Evolutionary conservation across 2,329 filamentous ascomycete species (phyloP).

Genomic region (Pseudocercospora fijiensis): DNA sequence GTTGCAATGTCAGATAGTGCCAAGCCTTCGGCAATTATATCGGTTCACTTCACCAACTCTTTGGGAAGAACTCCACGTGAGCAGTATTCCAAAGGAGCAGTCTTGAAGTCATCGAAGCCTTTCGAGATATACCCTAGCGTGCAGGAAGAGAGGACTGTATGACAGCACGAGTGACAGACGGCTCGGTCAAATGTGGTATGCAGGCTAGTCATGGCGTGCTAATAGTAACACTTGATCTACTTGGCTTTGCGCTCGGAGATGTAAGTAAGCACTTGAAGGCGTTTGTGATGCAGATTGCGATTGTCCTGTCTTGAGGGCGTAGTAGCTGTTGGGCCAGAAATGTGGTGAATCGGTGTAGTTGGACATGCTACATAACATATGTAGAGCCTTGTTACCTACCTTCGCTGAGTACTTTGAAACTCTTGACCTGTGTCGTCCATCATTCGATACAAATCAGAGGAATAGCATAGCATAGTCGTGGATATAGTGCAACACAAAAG

Average conservation of each 20-base stretch:
- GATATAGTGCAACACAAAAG: background rate
- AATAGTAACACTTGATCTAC: background rate
- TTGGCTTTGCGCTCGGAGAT: too few species aligned
- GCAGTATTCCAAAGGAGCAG: background rate
- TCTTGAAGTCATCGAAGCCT: background rate
- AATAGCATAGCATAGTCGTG: background rate
- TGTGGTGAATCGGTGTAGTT: background rate
- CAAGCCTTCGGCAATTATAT: background rate
- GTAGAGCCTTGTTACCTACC: too few species aligned
- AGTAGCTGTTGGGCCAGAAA: background rate
- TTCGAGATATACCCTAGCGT: background rate
- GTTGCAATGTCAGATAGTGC: background rate
- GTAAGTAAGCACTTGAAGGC: too few species aligned
- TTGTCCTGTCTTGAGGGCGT: background rate
- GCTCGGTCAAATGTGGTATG: background rate
- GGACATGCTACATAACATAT: too few species aligned
- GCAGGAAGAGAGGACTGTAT: background rate
- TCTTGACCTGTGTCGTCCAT: too few species aligned
- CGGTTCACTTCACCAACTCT: background rate
- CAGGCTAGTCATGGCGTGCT: background rate
- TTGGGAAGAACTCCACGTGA: background rate
- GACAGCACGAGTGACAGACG: background rate
- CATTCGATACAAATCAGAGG: background rate
- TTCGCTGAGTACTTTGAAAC: too few species aligned
- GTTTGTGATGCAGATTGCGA: background rate